A percentile compares a stretch with the other conserved stretches of the same genome.
These are phyloP conservation scores for Chlorencoelia australis DNA, from an alignment of 2,329 filamentous ascomycete species.

Conservation along the genomic window DNA sequence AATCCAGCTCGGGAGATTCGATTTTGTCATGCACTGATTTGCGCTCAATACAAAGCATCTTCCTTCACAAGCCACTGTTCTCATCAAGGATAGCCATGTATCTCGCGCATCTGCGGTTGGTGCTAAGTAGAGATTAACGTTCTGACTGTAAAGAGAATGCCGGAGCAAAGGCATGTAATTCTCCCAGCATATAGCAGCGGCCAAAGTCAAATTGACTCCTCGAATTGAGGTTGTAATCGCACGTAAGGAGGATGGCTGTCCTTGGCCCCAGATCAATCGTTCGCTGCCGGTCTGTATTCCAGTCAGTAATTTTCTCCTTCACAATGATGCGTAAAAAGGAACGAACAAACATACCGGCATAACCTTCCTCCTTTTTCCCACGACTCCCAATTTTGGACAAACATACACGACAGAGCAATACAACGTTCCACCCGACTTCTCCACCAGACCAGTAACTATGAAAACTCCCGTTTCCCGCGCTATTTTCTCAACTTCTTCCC, in stretches of 20 bases:
- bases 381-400: constrained; percentile 57
- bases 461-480: constrained; percentile 73
- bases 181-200: constrained; percentile 90
- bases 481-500: constrained; percentile 69
- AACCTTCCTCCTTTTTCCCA: constrained; percentile 85
- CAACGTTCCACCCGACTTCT: constrained; percentile 69
- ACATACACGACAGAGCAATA: constrained; percentile 81
- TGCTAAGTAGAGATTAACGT: constrained; percentile 83
- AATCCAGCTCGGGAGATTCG: constrained; percentile 49
- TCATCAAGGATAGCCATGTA: constrained; percentile 74
- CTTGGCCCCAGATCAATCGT: constrained; percentile 81
- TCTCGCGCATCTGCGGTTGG: constrained; percentile 81
- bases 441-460: constrained; percentile 68
- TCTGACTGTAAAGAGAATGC: constrained; percentile 76
- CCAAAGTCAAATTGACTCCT: constrained; percentile 70
- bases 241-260: constrained; percentile 65
- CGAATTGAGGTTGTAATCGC: constrained; percentile 73
- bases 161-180: constrained; percentile 90
- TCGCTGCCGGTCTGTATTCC: constrained; percentile 56
- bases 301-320: constrained; percentile 4
- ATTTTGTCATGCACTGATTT: constrained; percentile 66
- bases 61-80: constrained; percentile 71
- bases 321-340: background rate
- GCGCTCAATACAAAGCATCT: constrained; percentile 77
- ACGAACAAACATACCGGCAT: constrained; percentile 57